Evolutionary conservation across 257 asterid genomes (phyloP).

Genomic region (Solanum tarijense): DNA sequence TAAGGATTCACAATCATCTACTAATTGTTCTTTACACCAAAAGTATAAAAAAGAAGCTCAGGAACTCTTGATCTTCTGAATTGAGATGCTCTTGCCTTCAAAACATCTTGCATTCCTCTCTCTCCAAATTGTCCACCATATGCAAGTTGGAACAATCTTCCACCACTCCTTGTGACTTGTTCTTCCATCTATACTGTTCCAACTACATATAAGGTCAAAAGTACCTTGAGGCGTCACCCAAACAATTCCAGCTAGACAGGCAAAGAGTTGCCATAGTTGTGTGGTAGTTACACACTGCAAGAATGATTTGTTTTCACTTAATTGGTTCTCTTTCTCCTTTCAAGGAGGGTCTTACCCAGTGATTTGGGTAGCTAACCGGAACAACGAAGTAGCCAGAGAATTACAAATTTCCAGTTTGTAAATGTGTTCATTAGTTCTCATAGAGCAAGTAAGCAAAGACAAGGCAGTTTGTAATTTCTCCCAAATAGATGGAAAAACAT

Average conservation of each 20-base stretch:
- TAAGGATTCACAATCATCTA: not conserved
- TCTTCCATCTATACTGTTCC: not conserved
- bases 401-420: not conserved
- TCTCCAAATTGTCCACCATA: not conserved
- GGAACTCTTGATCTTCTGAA: not conserved
- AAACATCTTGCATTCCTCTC: not conserved
- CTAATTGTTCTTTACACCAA: not conserved
- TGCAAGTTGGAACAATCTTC: not conserved
- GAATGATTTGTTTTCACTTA: not conserved
- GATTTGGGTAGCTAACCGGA: not conserved
- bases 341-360: not conserved
- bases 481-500: not conserved
- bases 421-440: not conserved
- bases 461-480: not conserved
- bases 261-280: not conserved
- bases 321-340: not conserved
- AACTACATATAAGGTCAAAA: not conserved
- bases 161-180: not conserved
- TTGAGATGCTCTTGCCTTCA: not conserved
- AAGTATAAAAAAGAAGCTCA: not conserved
- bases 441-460: not conserved
- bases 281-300: not conserved
- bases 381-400: not conserved
- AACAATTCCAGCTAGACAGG: not conserved
- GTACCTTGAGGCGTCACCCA: not conserved